Conservation (phyloP, 805 yeast species). For the Wickerhamomyces strasburgensis region DNA sequence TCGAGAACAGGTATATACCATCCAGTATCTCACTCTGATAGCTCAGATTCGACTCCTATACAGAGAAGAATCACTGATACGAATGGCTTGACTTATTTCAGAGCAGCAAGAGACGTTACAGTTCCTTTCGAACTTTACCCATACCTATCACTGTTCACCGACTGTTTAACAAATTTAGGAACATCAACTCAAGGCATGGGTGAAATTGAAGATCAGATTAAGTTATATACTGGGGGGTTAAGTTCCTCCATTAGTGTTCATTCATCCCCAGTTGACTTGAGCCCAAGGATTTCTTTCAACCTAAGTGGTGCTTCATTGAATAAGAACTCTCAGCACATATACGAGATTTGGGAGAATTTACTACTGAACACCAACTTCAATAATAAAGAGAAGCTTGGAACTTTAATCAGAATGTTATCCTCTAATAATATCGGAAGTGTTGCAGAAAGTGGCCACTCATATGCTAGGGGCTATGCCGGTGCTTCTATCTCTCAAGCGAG, state of each 20-base stretch:
- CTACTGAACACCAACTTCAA: conserved; percentile 63
- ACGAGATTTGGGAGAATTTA: conserved; percentile 65
- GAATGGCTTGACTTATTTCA: conserved; percentile 76
- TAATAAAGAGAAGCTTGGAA: conserved; percentile 62
- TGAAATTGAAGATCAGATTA: conserved; percentile 79
- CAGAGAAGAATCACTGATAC: conserved; percentile 58
- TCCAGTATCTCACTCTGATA: conserved; percentile 26
- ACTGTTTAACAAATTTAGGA: conserved; percentile 83
- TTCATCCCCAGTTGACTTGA: conserved; percentile 47
- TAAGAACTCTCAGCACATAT: conserved; percentile 53
- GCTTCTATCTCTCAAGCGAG: conserved; percentile 58
- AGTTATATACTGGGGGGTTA: conserved; percentile 80
- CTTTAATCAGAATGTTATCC: conserved; percentile 67
- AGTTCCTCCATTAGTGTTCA: conserved; percentile 54
- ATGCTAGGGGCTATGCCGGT: conserved; percentile 64
- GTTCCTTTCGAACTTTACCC: conserved; percentile 62
- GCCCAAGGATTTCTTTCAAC: conserved; percentile 49
- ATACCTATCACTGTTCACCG: conserved; percentile 71
- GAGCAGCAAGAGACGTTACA: conserved; percentile 56
- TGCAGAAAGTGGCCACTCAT: conserved; percentile 85
- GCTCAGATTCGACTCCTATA: conserved; percentile 26
- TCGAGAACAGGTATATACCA: conserved; percentile 44
- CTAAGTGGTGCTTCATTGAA: conserved; percentile 68
- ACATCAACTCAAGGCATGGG: conserved; percentile 67
- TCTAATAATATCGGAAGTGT: conserved; percentile 74